A percentile compares a stretch with the other conserved stretches of the same genome.
phyloP scores from a whole-genome alignment of 441 rosid genomes.

The Hypseocharis bilobata region DNA sequence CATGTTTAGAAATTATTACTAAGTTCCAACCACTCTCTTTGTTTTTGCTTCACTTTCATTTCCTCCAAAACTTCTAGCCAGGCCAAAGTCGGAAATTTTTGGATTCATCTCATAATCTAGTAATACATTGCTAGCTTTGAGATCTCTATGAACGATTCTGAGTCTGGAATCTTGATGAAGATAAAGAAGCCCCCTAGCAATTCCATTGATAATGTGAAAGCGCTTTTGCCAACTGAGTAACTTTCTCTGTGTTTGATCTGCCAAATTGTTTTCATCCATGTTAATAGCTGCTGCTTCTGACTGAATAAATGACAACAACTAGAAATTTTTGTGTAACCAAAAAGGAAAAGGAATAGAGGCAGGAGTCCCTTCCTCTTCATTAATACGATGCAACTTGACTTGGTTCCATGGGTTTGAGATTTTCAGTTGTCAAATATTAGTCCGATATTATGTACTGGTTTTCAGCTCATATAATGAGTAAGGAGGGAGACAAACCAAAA shows the following conservation, averaged over 20 bases:
- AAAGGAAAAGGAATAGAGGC: too few relatives aligned
- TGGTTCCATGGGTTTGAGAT: neutral
- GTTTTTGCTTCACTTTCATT: neutral
- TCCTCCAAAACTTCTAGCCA: neutral
- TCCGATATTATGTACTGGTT: too few relatives aligned
- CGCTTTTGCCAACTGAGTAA: slow-evolving; percentile 9
- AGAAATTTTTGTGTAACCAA: too few relatives aligned
- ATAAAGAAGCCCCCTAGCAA: slow-evolving; percentile 18
- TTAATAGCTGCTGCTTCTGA: too few relatives aligned
- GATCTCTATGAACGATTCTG: neutral
- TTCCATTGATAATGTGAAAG: slow-evolving; percentile 2
- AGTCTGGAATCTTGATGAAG: slow-evolving; percentile 19
- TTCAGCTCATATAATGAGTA: neutral
- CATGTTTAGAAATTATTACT: neutral
- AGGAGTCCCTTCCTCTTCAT: too few relatives aligned
- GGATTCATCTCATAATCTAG: slow-evolving; percentile 7
- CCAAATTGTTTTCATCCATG: neutral
- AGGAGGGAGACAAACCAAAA: slow-evolving; percentile 24
- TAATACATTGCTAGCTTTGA: slow-evolving; percentile 19
- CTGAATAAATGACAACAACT: too few relatives aligned
- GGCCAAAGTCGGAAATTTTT: neutral
- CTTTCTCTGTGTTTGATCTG: neutral
- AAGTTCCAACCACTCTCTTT: neutral
- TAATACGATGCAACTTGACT: too few relatives aligned
- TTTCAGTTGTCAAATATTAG: too few relatives aligned